Base-by-base conservation (phyloP, 2,329 filamentous ascomycete species). In the Botrytis squamosa region DNA sequence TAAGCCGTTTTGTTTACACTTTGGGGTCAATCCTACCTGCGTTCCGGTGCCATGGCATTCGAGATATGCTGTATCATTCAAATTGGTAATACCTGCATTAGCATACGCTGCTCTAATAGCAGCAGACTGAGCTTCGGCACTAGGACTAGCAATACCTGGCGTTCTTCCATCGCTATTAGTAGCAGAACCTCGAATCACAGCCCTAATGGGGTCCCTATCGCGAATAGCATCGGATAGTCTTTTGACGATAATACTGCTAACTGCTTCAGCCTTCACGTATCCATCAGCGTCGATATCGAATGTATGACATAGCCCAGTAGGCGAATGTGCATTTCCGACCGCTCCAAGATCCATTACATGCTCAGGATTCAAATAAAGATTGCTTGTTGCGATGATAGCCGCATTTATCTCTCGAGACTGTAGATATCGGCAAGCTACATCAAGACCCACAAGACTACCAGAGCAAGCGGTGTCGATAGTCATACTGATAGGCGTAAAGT, bases 401-500 rank as follows among this genome's bases (percentile, higher is more conserved):
- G 62, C 60, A 59, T 78, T 82, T 0, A 83, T 82, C 68, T 88
- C 85, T 1, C 84, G 82, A 29, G 71, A 20, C 4, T 72, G 40
- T n/a, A 72, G 52, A 40, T 72, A 72, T 20, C 63, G 71, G 33
- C 63, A 44, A 16, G 71, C 71, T 42, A 87, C 80, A 76, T 89
- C 86, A 3, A 89, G 81, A 0, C 85, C 84, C 4, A 88, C 84
- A n/a, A 89, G 81, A 63, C 85, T 87, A 8, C 85, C 86, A 42
- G 87, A 88, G 79, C 88, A 90, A 55, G 87, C 88, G 0, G 88
- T 89, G 67, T 89, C 87, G 25, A 90, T 80, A 0, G 86, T 88
- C 79, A 89, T 83, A 76, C 86, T 88, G 62, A 20, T 29, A 44
- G 22, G 33, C n/a, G 9, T 20, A 59, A 59, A 59, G n/a, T 40